Evolutionary conservation across 148 eudicot species (phyloP).

Genomic region (Agrostemma githago): DNA sequence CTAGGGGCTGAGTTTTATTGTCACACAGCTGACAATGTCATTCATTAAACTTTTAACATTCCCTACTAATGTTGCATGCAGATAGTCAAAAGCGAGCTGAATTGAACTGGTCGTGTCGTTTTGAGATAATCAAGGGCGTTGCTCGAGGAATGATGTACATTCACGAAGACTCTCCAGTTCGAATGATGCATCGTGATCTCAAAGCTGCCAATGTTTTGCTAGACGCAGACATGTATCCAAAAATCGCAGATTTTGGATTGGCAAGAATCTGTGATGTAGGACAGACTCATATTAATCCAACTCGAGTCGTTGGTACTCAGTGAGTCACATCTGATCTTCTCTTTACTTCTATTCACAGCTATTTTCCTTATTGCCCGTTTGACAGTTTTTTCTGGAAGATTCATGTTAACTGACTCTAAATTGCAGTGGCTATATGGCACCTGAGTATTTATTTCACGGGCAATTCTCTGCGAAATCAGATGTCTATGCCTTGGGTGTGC

Average conservation of each 20-base stretch:
- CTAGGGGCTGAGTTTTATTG: no score
- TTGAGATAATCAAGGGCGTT: conserved; percentile 17
- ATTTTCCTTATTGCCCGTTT: no score
- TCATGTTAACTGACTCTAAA: no score
- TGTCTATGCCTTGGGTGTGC: conserved; percentile 12
- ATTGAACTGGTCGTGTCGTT: conserved; percentile 18
- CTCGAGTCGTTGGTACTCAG: conserved; percentile 22
- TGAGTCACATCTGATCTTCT: neutral
- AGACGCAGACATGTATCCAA: conserved; percentile 8
- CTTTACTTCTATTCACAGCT: no score
- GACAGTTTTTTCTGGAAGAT: no score
- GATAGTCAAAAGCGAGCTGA: conserved; percentile 11
- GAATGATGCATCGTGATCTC: conserved; percentile 15
- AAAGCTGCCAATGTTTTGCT: conserved; percentile 11
- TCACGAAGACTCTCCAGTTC: conserved; percentile 17
- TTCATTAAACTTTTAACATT: no score
- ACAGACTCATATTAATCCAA: conserved; percentile 10
- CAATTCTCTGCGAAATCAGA: conserved; percentile 21
- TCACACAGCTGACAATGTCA: no score
- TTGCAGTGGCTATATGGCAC: conserved; percentile 18
- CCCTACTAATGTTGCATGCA: neutral
- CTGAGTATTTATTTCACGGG: conserved; percentile 22
- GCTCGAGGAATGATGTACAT: conserved; percentile 21
- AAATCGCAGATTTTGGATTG: conserved; percentile 24
- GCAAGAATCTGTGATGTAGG: conserved; percentile 16